Evolutionary conservation across 176 grass and related monocot genomes (phyloP).

Genomic region (Juncus inflexus): DNA sequence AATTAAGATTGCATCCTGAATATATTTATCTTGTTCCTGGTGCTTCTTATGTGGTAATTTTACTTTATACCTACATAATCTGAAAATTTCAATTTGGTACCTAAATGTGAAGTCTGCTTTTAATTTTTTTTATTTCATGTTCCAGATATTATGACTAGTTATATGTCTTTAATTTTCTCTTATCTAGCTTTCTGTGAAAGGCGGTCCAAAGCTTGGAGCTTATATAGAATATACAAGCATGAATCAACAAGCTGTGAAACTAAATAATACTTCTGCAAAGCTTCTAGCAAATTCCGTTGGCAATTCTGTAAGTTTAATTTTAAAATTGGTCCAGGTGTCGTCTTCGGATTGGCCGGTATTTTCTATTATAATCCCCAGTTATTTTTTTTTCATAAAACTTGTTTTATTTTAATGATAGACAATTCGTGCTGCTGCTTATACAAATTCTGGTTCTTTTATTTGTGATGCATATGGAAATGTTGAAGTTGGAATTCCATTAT

Average conservation of each 20-base stretch:
- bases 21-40: constrained; percentile 92
- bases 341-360: not conserved
- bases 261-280: constrained; percentile 67
- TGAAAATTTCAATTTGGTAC: not conserved
- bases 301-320: constrained; percentile 71
- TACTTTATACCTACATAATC: not conserved
- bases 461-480: constrained; percentile 89
- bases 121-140: constrained; percentile 7
- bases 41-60: constrained; percentile 83
- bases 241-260: constrained; percentile 41
- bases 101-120: not conserved
- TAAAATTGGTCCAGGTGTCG: constrained; percentile 13
- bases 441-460: constrained; percentile 61
- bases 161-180: constrained; percentile 13
- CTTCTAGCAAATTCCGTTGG: constrained; percentile 64
- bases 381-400: constrained; percentile 16
- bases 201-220: constrained; percentile 83
- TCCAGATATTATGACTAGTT: constrained; percentile 17
- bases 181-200: constrained; percentile 72
- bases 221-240: constrained; percentile 60
- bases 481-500: constrained; percentile 75
- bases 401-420: constrained; percentile 56
- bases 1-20: constrained; percentile 69
- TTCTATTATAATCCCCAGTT: not conserved
- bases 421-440: constrained; percentile 57